phyloP scores from a whole-genome alignment of 2,329 filamentous ascomycete genomes.

The Hypoxylon sp. region DNA sequence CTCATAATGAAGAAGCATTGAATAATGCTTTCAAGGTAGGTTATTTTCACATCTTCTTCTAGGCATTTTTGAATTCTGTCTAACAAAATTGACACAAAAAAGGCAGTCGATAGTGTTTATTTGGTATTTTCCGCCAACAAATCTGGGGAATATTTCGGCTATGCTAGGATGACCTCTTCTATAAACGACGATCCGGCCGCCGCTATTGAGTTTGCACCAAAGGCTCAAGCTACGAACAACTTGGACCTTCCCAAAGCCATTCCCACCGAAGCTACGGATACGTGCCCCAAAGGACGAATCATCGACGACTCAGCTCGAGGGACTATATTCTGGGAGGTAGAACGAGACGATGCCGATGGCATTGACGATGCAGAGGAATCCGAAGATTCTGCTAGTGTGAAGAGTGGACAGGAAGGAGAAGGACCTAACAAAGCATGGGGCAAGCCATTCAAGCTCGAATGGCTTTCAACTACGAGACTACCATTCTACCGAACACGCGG shows the following conservation, averaged over 20 bases:
- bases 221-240: slow-evolving; percentile 70
- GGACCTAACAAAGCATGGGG: slow-evolving; percentile 79
- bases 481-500: slow-evolving; percentile 92
- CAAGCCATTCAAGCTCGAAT: slow-evolving; percentile 91
- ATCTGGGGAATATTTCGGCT: slow-evolving; percentile 96
- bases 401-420: slow-evolving; percentile 58
- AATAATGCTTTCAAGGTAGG: slow-evolving; percentile 86
- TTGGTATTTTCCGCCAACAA: slow-evolving; percentile 97
- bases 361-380: slow-evolving; percentile 53
- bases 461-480: slow-evolving; percentile 85
- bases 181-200: slow-evolving; percentile 83
- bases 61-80: slow-evolving; percentile 4
- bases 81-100: slow-evolving; percentile 27
- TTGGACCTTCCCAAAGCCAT: slow-evolving; percentile 84
- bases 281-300: slow-evolving; percentile 84
- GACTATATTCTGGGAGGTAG: slow-evolving; percentile 96
- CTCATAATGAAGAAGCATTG: slow-evolving; percentile 88
- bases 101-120: slow-evolving; percentile 88
- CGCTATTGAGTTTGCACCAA: slow-evolving; percentile 77
- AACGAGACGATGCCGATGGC: slow-evolving; percentile 68
- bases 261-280: slow-evolving; percentile 81
- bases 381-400: slow-evolving; percentile 51
- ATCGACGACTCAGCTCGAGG: slow-evolving; percentile 94
- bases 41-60: slow-evolving; percentile 17
- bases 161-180: slow-evolving; percentile 88